phyloP scores from a whole-genome alignment of 257 asterid species.

The Jaltomata sinuosa region DNA sequence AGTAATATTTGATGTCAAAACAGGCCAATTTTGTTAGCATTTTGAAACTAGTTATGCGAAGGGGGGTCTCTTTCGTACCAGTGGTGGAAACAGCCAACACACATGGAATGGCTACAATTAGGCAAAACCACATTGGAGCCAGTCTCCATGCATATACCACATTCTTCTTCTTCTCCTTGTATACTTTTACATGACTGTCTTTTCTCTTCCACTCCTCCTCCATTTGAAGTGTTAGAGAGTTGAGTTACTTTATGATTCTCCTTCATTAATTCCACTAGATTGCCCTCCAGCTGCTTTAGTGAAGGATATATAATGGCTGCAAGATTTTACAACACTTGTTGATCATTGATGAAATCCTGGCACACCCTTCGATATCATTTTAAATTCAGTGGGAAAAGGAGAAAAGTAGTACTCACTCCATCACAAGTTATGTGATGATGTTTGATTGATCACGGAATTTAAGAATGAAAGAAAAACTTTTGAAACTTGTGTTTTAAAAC shows the following conservation, averaged over 20 bases:
- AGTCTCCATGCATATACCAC: slow-evolving; percentile 67
- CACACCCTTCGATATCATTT: background rate
- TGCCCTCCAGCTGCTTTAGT: slow-evolving; percentile 51
- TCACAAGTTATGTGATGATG: background rate
- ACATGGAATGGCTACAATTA: slow-evolving; percentile 52
- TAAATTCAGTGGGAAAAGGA: background rate
- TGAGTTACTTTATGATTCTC: slow-evolving; percentile 13
- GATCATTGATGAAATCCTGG: background rate
- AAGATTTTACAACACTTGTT: background rate
- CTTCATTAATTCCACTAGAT: slow-evolving; percentile 25
- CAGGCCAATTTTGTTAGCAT: background rate
- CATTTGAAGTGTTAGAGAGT: background rate
- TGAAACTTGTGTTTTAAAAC: background rate
- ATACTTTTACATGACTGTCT: slow-evolving; percentile 3
- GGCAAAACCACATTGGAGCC: slow-evolving; percentile 47
- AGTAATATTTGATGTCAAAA: background rate
- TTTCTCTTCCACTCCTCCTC: slow-evolving; percentile 7
- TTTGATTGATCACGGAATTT: background rate
- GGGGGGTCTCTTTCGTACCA: slow-evolving; percentile 21
- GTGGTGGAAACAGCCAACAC: slow-evolving; percentile 43
- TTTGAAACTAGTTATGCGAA: background rate
- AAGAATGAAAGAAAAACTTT: background rate
- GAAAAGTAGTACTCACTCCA: background rate
- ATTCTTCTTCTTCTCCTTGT: slow-evolving; percentile 50
- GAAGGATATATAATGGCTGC: slow-evolving; percentile 66